Base-by-base conservation (phyloP, 257 asterid genomes). In the Dorcoceras hygrometricum region DNA sequence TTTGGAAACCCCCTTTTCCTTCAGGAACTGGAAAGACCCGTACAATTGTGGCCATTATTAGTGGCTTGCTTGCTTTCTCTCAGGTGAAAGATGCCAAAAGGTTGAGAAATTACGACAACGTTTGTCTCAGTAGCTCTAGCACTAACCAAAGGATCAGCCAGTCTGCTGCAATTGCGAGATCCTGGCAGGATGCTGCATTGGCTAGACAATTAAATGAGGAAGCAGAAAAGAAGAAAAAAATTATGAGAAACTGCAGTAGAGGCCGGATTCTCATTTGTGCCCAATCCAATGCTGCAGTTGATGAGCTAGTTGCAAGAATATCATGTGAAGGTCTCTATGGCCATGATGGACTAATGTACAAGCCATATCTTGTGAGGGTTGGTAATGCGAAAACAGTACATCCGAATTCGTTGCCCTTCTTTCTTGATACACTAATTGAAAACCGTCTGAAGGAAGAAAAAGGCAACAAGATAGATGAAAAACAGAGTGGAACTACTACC, bases 201-300 rank as follows among this genome's bases (percentile, higher is more conserved):
- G 97, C 99, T 66, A 86, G 82, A 77, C 94, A 94, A 74, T 51
- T 84, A 60, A 78, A 78, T 56, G 83, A 79, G 48, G 95, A 82
- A 50, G 77, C 60, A 62, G 82, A 80, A 62, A 77, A 73, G 76
- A 79, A 73, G 63, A 74, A 57, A 14, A 77, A 59, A 53, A 72
- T 78, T 28, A 28, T 73, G 63, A 87, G 83, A 71, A 85, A 67
- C 81, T 59, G 79, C 77, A 63, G 70, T 67, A 84, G 86, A 73
- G 88, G 97, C 63, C 84, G 99, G 71, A 77, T 90, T 64, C 96
- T 94, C 73, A 83, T 94, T 77, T 94, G 99, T 85, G 99, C 97
- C 65, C 97, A 94, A 69, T 94, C 99, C 61, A 94, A 94, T 86
- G 99, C 99, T 71, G 97, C 99, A 62, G 97, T 94, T 63, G 99